Conservation (phyloP, 2,329 filamentous ascomycete genomes). For the Myriosclerotinia curreyana region DNA sequence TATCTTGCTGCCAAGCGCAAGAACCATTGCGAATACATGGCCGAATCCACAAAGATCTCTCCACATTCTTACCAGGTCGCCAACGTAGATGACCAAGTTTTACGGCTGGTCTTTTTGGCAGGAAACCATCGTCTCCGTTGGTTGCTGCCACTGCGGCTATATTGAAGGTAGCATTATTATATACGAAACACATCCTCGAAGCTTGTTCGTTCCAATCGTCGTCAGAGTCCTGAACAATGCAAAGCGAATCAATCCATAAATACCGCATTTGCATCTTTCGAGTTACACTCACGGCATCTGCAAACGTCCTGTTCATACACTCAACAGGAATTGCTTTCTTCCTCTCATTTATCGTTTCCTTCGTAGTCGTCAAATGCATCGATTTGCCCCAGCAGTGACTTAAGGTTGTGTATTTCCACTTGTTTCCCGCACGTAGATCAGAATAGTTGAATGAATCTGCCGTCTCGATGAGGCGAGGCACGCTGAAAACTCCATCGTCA, state of each 20-base stretch:
- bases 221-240: neutral
- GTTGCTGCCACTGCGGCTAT: neutral
- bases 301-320: neutral
- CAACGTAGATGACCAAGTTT: neutral
- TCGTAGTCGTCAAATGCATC: neutral
- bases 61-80: neutral
- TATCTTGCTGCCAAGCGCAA: neutral
- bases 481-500: neutral
- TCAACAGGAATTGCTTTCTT: neutral
- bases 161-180: neutral
- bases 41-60: constrained; percentile 7
- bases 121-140: neutral
- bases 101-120: neutral
- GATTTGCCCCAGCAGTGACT: constrained; percentile 6
- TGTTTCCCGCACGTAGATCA: too few relatives aligned
- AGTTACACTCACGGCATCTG: neutral
- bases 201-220: neutral
- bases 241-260: constrained; percentile 10
- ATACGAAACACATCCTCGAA: constrained; percentile 5
- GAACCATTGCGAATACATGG: neutral
- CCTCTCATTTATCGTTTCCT: neutral
- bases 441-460: neutral
- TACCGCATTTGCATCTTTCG: neutral
- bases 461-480: neutral
- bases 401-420: neutral